Evolutionary conservation across 1,284 basidiomycete species (phyloP).

Genomic region (Naganishia sp.): DNA sequence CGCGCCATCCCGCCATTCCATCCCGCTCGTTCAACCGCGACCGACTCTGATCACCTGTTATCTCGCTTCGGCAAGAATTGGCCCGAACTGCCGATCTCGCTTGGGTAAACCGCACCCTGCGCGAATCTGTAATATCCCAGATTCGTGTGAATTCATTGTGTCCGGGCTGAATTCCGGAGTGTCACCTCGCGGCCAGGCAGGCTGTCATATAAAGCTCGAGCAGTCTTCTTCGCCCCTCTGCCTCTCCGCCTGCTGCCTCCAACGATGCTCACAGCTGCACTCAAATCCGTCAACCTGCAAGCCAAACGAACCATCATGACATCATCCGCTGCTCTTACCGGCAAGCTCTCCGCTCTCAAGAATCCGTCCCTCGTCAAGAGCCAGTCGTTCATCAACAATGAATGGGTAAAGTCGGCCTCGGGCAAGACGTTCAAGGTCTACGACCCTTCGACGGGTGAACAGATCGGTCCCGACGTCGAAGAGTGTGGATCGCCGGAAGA

Average conservation of each 20-base stretch:
- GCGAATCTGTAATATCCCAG: neutral
- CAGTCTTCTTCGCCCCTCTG: neutral
- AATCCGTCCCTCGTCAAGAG: conserved; percentile 32
- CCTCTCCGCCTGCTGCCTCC: neutral
- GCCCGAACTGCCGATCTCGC: conserved; percentile 2
- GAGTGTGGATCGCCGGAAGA: conserved; percentile 32
- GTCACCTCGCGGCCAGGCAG: too few species aligned
- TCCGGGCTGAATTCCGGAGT: too few species aligned
- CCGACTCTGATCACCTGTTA: too few species aligned
- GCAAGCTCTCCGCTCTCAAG: conserved; percentile 30
- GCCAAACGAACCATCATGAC: conserved; percentile 25
- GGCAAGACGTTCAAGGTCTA: conserved; percentile 33
- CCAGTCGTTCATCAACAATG: conserved; percentile 33
- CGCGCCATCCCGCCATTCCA: too few species aligned
- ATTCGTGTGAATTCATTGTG: neutral
- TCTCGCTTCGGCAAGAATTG: neutral
- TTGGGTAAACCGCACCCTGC: neutral
- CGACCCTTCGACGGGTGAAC: conserved; percentile 32
- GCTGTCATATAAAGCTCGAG: too few species aligned
- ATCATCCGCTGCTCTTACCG: conserved; percentile 2
- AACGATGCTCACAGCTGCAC: conserved; percentile 22
- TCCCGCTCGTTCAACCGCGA: too few species aligned
- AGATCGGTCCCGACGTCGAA: conserved; percentile 31
- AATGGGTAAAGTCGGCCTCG: conserved; percentile 33
- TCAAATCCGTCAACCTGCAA: conserved; percentile 8